Evolutionary conservation across 495 filamentous ascomycete genomes (phyloP).

Genomic region (Neurospora sp.): DNA sequence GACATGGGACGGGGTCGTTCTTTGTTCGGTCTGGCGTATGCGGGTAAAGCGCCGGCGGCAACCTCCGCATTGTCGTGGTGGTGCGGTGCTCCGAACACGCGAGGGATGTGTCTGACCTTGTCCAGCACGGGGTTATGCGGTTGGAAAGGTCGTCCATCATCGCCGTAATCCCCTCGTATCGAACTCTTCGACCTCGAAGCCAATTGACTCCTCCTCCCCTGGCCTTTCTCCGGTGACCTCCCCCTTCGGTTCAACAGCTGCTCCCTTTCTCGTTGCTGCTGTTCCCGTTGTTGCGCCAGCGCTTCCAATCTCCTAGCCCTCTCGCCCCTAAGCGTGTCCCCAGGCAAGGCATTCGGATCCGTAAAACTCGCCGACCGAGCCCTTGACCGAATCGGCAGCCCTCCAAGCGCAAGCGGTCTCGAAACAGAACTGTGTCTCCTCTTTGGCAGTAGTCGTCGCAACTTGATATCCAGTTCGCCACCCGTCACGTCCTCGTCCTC

Average conservation of each 20-base stretch:
- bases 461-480: background rate
- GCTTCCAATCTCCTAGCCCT: background rate
- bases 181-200: background rate
- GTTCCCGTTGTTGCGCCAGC: background rate
- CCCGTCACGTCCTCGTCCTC: background rate
- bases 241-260: background rate
- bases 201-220: background rate
- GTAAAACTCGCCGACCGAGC: background rate
- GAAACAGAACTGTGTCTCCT: background rate
- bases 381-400: background rate
- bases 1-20: slow-evolving; percentile 5
- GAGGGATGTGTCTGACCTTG: background rate
- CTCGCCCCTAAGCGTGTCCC: background rate
- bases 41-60: slow-evolving; percentile 2
- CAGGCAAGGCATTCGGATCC: background rate
- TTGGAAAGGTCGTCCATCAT: slow-evolving; percentile 1
- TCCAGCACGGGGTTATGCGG: slow-evolving; percentile 6
- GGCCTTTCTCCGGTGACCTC: background rate
- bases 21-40: slow-evolving; percentile 10
- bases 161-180: background rate
- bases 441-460: background rate
- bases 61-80: background rate
- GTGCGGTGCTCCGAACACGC: background rate
- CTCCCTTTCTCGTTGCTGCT: background rate
- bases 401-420: background rate